Base-by-base conservation (phyloP, 352 stramenopile species). In the Globisporangium nunn region DNA sequence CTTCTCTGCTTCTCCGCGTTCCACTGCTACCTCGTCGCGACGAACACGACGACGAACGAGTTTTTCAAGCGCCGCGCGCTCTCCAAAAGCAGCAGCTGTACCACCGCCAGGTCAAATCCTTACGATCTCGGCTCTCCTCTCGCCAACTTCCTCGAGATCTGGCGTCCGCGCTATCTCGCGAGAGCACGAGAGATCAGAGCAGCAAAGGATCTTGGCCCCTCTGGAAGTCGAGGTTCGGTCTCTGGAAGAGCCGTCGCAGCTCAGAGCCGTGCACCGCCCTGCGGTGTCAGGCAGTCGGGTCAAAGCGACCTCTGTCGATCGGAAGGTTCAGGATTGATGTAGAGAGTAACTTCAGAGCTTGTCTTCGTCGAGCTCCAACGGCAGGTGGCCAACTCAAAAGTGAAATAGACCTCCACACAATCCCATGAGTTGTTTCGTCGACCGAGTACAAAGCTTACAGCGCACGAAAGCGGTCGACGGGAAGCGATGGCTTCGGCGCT, bases 1-100 rank as follows among this genome's bases (percentile, higher is more conserved):
- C 60, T 87, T 5, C 17, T 78, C 3, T 56, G 57, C 15, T 88
- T 91, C 61, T 69, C 63, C 39, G 49, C 52, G 17, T 90, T 87
- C 53, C 77, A 88, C 30, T 64, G 70, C 51, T 81, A 75, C 31
- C 57, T 90, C 33, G 70, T 85, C 15, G 65, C 62, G 29, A 68
- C 29, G 33, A 88, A 90, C 60, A 57, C 60, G 23, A 91, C 80
- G 8, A 91, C 80, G 2, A 90, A 88, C 59, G 80, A 88, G 52
- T 88, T 88, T 44, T 87, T 87, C 67, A 90, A 88, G 56, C 63
- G 69, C n/a, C 62, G 69, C 37, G 53, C 56, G n/a, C 45, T 41
- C 18, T 6, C 17, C 30, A 30, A 7, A 28, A 43, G 31, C 48
- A 28, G n/a, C 6, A 58, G 23, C 23, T 23, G 23, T 23, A 6